phyloP scores from a whole-genome alignment of 2,329 filamentous ascomycete species.

The Arachnopeziza araneosa region DNA sequence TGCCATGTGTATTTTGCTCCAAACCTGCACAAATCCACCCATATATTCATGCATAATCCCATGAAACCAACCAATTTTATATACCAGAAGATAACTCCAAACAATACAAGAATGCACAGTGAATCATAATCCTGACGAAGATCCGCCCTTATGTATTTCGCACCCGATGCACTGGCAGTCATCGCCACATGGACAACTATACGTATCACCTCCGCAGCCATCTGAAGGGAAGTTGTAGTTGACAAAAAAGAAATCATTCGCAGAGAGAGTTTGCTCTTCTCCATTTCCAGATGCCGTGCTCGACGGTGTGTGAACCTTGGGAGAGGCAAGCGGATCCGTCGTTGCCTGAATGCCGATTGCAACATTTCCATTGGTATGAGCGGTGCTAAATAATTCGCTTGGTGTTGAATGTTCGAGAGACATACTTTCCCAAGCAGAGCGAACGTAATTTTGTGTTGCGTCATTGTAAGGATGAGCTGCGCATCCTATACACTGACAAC shows the following conservation, averaged over 20 bases:
- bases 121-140: not conserved
- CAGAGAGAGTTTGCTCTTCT: constrained; percentile 44
- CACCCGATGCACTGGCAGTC: constrained; percentile 54
- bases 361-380: constrained; percentile 11
- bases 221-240: constrained; percentile 44
- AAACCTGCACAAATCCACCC: not conserved
- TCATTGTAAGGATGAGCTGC: constrained; percentile 63
- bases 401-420: constrained; percentile 17
- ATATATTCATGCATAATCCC: not conserved
- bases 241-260: constrained; percentile 55
- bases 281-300: constrained; percentile 24
- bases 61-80: not conserved
- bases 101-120: not conserved
- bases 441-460: constrained; percentile 50
- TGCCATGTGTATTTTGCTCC: not conserved
- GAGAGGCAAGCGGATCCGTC: constrained; percentile 18
- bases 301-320: constrained; percentile 24
- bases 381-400: constrained; percentile 8
- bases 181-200: constrained; percentile 52
- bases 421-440: constrained; percentile 37
- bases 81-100: not conserved
- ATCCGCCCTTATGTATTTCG: constrained; percentile 38
- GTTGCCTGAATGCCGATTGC: constrained; percentile 5
- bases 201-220: constrained; percentile 43
- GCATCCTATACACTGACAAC: constrained; percentile 63